phyloP scores from a whole-genome alignment of 2,329 filamentous ascomycete species.

The Fusarium pseudograminearum region DNA sequence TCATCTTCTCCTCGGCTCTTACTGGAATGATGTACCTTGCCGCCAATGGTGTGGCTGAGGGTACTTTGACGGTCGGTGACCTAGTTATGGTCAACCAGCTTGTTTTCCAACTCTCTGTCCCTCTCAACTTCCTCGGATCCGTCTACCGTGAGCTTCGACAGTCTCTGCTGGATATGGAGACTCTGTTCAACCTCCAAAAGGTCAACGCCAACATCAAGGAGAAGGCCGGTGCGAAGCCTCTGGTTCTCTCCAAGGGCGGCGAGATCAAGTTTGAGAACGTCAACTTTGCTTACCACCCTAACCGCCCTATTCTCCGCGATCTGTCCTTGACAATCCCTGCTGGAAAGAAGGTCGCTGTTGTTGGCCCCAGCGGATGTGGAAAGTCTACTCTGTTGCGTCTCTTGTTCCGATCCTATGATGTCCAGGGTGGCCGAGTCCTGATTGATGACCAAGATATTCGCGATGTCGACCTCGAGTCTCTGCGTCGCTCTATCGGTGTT shows the following conservation, averaged over 20 bases:
- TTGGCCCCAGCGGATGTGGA: constrained; percentile 94
- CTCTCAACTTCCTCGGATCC: constrained; percentile 96
- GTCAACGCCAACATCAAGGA: constrained; percentile 92
- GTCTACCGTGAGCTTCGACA: constrained; percentile 97
- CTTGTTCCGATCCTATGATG: constrained; percentile 94
- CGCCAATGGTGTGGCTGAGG: constrained; percentile 85
- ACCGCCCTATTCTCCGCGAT: constrained; percentile 88
- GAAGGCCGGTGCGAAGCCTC: constrained; percentile 76
- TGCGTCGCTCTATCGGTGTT: constrained; percentile 89
- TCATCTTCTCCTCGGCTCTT: constrained; percentile 94
- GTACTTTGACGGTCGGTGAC: constrained; percentile 89
- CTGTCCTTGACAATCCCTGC: constrained; percentile 90
- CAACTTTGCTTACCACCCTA: constrained; percentile 88
- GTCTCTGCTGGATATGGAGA: constrained; percentile 97
- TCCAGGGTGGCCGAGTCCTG: constrained; percentile 84
- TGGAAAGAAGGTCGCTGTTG: constrained; percentile 94
- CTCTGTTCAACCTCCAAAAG: constrained; percentile 95
- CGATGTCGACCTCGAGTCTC: constrained; percentile 82
- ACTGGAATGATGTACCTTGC: constrained; percentile 99
- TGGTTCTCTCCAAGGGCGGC: constrained; percentile 80
- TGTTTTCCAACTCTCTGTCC: constrained; percentile 96
- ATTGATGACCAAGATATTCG: constrained; percentile 95
- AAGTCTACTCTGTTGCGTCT: constrained; percentile 94
- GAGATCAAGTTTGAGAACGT: constrained; percentile 97
- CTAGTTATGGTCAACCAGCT: constrained; percentile 99